These are phyloP conservation scores for Phytophthora quininea DNA, from an alignment of 352 stramenopile genomes.

Conservation along the genomic window DNA sequence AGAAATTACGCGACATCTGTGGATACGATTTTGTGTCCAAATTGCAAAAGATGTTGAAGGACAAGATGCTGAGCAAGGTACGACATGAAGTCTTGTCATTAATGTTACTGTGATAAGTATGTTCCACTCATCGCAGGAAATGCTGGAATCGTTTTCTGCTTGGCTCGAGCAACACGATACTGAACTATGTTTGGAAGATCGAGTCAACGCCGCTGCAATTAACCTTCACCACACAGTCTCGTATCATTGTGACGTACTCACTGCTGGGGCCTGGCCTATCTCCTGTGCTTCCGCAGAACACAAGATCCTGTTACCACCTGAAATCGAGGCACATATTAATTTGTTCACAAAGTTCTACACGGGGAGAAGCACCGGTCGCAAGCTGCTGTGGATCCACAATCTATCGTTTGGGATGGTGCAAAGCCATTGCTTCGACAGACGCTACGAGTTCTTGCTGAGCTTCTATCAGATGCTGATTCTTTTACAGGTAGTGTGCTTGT, in stretches of 20 bases:
- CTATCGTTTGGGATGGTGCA: conserved; percentile 79
- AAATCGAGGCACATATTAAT: conserved; percentile 62
- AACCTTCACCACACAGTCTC: conserved; percentile 58
- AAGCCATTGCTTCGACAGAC: conserved; percentile 69
- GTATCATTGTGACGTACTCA: conserved; percentile 85
- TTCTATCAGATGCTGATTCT: conserved; percentile 88
- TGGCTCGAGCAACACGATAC: conserved; percentile 77
- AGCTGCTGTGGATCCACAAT: conserved; percentile 82
- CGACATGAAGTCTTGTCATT: background rate
- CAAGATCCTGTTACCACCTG: conserved; percentile 62
- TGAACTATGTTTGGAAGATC: conserved; percentile 42
- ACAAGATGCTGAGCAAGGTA: conserved; percentile 88
- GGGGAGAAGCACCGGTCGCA: conserved; percentile 71
- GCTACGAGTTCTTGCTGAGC: conserved; percentile 82
- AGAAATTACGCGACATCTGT: conserved; percentile 87
- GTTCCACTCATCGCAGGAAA: conserved; percentile 47
- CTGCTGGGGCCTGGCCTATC: conserved; percentile 85
- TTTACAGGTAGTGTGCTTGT: conserved; percentile 51
- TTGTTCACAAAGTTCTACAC: conserved; percentile 88
- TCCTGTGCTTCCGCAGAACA: conserved; percentile 58
- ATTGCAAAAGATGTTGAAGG: conserved; percentile 89
- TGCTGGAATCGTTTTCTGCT: conserved; percentile 64
- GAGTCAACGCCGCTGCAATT: conserved; percentile 49
- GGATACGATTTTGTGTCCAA: conserved; percentile 89
- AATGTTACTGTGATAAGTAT: background rate